Evolutionary conservation across 139 green algal genomes (phyloP).

Genomic region (Auxenochlorella pyrenoidosa): DNA sequence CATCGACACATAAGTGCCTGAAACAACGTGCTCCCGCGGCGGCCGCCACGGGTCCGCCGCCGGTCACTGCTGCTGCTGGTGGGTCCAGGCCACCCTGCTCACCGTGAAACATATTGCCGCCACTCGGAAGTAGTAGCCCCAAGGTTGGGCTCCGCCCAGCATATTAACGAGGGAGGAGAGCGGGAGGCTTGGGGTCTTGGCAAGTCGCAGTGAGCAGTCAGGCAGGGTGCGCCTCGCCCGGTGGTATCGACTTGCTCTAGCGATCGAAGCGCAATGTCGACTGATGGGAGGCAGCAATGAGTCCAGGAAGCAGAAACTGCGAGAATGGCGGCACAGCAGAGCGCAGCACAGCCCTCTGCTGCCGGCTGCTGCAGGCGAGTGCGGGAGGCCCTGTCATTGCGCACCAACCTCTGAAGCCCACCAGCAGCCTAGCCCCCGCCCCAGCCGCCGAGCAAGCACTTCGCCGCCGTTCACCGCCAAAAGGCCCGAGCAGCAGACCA

Average conservation of each 20-base stretch:
- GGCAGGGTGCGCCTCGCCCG: no score
- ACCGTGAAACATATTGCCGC: conserved; percentile 55
- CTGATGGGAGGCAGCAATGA: not conserved
- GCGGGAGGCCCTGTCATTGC: no score
- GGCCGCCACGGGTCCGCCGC: not conserved
- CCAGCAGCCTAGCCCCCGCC: no score
- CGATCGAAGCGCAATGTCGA: not conserved
- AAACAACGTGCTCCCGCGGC: not conserved
- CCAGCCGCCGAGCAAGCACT: not conserved
- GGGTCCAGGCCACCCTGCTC: not conserved
- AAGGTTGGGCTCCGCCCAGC: conserved; percentile 12
- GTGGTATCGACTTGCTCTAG: no score
- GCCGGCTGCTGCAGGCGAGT: no score
- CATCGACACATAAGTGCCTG: not conserved
- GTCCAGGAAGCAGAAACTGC: no score
- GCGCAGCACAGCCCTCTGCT: no score
- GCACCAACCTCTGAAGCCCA: no score
- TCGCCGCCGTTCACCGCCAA: not conserved
- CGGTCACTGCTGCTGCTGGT: not conserved
- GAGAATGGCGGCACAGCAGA: no score
- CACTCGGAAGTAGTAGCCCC: conserved; percentile 56
- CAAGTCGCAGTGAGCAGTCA: not conserved
- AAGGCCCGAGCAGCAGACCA: not conserved
- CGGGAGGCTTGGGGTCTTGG: not conserved
- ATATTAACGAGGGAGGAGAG: no score